Conservation (phyloP, 2,329 filamentous ascomycete genomes). For the Purpureocillium lavendulum region DNA sequence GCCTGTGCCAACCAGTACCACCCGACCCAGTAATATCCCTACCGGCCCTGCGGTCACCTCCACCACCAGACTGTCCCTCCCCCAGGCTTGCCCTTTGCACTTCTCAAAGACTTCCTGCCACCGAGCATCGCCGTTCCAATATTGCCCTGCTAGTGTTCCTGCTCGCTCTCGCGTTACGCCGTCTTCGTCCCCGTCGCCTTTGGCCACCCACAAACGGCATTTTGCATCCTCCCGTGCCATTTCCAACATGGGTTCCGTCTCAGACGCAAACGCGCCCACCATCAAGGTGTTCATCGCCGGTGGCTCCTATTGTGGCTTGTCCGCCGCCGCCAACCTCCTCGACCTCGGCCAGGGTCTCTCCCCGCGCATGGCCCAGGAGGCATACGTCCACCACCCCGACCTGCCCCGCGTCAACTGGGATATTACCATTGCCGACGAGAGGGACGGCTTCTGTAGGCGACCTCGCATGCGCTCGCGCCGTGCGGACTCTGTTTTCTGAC, state of each 20-base stretch:
- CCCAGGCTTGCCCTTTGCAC: too few species aligned
- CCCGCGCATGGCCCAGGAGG: conserved; percentile 33
- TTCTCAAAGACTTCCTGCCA: too few species aligned
- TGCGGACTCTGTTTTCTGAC: conserved; percentile 4
- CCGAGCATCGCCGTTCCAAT: too few species aligned
- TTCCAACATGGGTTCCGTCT: conserved; percentile 20
- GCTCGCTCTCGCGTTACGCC: too few species aligned
- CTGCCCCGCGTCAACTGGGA: conserved; percentile 48
- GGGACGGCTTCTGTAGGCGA: conserved; percentile 72
- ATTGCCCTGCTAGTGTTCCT: too few species aligned
- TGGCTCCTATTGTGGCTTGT: conserved; percentile 64
- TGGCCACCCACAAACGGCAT: too few species aligned
- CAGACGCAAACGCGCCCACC: conserved; percentile 18
- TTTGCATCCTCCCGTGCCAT: not conserved
- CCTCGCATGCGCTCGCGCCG: not conserved
- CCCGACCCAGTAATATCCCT: too few species aligned
- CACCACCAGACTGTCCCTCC: too few species aligned
- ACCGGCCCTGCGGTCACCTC: too few species aligned
- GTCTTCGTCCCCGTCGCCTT: too few species aligned
- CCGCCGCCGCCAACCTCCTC: conserved; percentile 56
- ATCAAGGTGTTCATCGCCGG: conserved; percentile 59
- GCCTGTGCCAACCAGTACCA: too few species aligned
- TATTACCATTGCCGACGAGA: conserved; percentile 68
- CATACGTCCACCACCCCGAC: conserved; percentile 29
- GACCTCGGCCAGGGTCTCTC: conserved; percentile 52